Conservation (phyloP, 164 flowering plant genomes). For the Piper betle region DNA sequence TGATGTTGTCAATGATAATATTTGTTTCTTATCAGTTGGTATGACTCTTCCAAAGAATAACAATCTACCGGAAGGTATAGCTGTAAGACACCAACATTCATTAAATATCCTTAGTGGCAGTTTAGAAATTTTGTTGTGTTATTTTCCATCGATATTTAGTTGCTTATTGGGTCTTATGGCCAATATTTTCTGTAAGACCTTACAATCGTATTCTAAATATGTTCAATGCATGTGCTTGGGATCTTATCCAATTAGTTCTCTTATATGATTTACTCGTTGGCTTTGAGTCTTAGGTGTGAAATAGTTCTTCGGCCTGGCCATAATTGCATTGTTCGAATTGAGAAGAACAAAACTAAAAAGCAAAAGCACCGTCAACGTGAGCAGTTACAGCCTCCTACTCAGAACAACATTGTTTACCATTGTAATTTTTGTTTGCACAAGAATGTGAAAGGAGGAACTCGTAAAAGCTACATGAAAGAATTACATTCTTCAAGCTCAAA, state of each 20-base stretch:
- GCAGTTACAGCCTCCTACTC: slow-evolving; percentile 14
- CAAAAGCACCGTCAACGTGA: slow-evolving; percentile 12
- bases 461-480: slow-evolving; percentile 47
- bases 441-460: slow-evolving; percentile 60
- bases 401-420: slow-evolving; percentile 51
- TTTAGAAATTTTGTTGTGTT: no score
- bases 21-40: no score
- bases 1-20: no score
- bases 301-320: slow-evolving; percentile 62
- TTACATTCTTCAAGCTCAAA: slow-evolving; percentile 23
- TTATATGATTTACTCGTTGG: background rate
- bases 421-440: slow-evolving; percentile 63
- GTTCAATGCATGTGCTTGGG: background rate
- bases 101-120: no score
- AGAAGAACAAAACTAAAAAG: slow-evolving; percentile 32
- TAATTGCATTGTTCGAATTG: slow-evolving; percentile 62
- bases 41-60: no score
- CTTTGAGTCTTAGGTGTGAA: slow-evolving; percentile 47
- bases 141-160: no score
- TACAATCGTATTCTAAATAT: background rate
- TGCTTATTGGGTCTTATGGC: no score
- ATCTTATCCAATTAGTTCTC: background rate
- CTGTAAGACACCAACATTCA: no score
- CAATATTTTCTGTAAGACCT: no score
- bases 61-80: no score